Evolutionary conservation across 177 flowering plant species (phyloP).

Genomic region (Vitis hybrid): DNA sequence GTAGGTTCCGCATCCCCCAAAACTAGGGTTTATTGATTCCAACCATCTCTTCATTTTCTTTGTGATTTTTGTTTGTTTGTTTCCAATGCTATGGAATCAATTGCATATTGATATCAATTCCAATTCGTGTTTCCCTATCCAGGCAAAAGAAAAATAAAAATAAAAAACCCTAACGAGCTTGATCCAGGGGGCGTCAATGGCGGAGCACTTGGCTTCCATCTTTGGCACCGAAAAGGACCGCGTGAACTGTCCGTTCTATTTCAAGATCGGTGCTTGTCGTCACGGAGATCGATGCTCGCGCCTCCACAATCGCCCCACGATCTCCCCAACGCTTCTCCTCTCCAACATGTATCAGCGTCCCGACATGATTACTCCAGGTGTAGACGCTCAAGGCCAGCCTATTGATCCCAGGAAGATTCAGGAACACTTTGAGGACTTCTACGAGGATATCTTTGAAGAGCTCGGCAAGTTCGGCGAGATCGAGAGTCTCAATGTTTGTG

Average conservation of each 20-base stretch:
- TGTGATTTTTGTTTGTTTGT: not conserved
- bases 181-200: slow-evolving; percentile 34
- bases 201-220: slow-evolving; percentile 82
- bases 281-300: slow-evolving; percentile 92
- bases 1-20: not conserved
- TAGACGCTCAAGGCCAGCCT: slow-evolving; percentile 83
- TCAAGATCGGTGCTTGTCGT: slow-evolving; percentile 87
- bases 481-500: slow-evolving; percentile 75
- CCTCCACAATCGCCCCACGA: slow-evolving; percentile 74
- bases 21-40: not conserved
- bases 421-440: slow-evolving; percentile 87
- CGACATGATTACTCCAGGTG: slow-evolving; percentile 85
- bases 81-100: not conserved
- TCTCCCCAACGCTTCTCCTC: slow-evolving; percentile 74
- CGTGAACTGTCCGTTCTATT: slow-evolving; percentile 89
- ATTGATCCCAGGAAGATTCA: slow-evolving; percentile 79
- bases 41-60: not conserved
- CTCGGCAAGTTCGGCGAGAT: slow-evolving; percentile 77
- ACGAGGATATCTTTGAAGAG: slow-evolving; percentile 81
- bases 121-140: too few relatives aligned
- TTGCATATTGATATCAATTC: too few relatives aligned
- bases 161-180: too few relatives aligned
- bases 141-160: too few relatives aligned
- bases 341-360: slow-evolving; percentile 94
- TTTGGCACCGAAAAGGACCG: slow-evolving; percentile 90